phyloP scores from a whole-genome alignment of 116 monocot species.

The Iris pallida region DNA sequence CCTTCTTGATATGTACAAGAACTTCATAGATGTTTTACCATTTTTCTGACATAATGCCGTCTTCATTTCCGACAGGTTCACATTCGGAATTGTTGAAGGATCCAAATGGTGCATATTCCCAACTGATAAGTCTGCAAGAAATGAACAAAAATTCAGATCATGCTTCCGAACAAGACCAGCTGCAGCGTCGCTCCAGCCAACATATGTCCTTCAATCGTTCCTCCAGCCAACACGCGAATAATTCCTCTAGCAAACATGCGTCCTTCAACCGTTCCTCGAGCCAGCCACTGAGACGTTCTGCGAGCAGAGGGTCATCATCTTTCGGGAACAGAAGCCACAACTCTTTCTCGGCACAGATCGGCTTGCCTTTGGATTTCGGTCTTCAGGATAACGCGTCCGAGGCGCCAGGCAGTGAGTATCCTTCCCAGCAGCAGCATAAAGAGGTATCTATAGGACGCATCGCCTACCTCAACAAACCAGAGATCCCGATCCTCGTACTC shows the following conservation, averaged over 20 bases:
- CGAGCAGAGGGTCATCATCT: conserved; percentile 45
- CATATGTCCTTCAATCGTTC: conserved; percentile 5
- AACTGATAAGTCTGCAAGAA: conserved; percentile 79
- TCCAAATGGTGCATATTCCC: conserved; percentile 68
- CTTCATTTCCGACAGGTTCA: conserved; percentile 39
- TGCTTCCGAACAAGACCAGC: conserved; percentile 9
- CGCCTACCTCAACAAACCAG: conserved; percentile 25
- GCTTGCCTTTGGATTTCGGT: conserved; percentile 23
- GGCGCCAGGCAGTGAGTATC: background rate
- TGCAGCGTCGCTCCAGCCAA: conserved; percentile 9
- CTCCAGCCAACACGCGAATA: background rate
- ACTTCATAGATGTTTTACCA: too few relatives aligned
- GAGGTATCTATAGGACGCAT: conserved; percentile 23
- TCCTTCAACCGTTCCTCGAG: conserved; percentile 11
- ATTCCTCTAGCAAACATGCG: conserved; percentile 2
- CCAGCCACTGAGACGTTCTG: conserved; percentile 11
- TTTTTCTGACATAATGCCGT: background rate
- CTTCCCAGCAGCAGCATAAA: conserved; percentile 8
- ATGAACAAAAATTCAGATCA: conserved; percentile 31
- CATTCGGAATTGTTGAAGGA: conserved; percentile 53
- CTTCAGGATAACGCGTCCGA: conserved; percentile 6
- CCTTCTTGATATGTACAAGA: background rate
- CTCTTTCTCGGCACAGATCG: conserved; percentile 28
- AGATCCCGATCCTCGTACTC: conserved; percentile 17
- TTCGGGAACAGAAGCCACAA: conserved; percentile 22